Evolutionary conservation across 2,329 filamentous ascomycete genomes (phyloP), one percentile per base, ranked within the genome.

Genomic region (Colletotrichum sp.): DNA sequence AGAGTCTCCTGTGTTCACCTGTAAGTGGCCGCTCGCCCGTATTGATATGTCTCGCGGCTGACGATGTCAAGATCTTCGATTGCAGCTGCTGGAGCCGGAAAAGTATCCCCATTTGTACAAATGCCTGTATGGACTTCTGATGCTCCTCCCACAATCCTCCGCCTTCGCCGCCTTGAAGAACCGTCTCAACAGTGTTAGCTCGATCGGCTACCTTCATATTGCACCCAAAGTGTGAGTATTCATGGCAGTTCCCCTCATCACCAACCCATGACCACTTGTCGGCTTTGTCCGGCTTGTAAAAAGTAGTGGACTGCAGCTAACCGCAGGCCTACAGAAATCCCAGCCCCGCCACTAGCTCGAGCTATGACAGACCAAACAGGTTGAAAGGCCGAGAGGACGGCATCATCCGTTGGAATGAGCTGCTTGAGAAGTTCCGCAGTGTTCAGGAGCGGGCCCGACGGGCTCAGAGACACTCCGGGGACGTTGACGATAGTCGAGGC

Each of bases 131-230:
- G 97, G 97, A 12, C 91, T 99, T 61, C 89, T 99, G 70, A 99
- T 99, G 97, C 93, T 99, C 21, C 90, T 99, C n/a, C 97, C 97
- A 0, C 97, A 99, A 85, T 98, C 96, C 18, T 97, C 96, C 32
- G 97, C 97, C 10, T 99, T 99, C 85, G 97, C 96, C 32, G 96
- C 97, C 4, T 89, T 99, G 73, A 98, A 98, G 83, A 99, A 99
- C 82, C 93, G 97, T 56, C 90, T 99, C 66, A 98, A 98, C 85
- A 98, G 95, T 84, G 97, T 99, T 79, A 98, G 95, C 87, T 96
- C 97, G 68, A 98, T 99, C 82, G 97, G 96, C 58, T 98, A 98
- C 84, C 88, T 99, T 76, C 96, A 98, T 82, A 94, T 94, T 78
- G 93, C 93, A 77, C 94, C 90, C 69, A 86, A 95, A 90, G 90